These are phyloP conservation scores for Fraxinus ornus DNA, from an alignment of 305 asterid genomes.

Conservation along the genomic window DNA sequence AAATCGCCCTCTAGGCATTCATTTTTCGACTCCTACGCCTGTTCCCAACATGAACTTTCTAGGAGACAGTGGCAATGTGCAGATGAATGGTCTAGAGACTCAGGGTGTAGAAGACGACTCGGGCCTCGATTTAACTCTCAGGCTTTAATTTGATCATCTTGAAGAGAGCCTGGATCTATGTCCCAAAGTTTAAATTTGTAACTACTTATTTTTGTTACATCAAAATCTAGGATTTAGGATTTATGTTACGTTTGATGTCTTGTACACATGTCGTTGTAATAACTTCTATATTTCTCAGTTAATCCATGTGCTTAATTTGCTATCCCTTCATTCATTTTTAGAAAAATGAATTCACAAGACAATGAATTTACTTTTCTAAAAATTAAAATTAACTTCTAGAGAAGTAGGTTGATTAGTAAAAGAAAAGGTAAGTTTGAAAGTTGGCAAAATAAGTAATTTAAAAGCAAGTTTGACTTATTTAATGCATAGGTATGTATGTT, in stretches of 20 bases:
- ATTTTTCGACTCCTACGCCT: not conserved
- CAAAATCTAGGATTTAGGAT: not conserved
- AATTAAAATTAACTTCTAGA: too few relatives aligned
- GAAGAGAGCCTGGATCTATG: not conserved
- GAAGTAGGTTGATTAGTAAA: not conserved
- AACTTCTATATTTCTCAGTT: not conserved
- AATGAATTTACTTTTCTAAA: not conserved
- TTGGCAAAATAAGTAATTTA: too few relatives aligned
- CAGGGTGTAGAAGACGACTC: slow-evolving; percentile 22
- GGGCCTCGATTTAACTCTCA: slow-evolving; percentile 39
- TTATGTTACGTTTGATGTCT: not conserved
- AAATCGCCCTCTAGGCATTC: not conserved
- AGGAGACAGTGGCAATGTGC: not conserved
- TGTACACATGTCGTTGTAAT: not conserved
- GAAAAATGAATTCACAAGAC: not conserved
- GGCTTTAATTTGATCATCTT: slow-evolving; percentile 10
- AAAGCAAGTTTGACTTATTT: not conserved
- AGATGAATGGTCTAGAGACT: not conserved
- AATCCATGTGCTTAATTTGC: not conserved
- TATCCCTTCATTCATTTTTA: not conserved
- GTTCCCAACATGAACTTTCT: not conserved
- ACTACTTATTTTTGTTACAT: not conserved
- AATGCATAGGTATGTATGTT: not conserved
- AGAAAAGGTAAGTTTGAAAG: not conserved
- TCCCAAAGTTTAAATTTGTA: not conserved